Percentiles rank a stretch among this genome's conserved stretches.
Conservation (phyloP, 768 basidiomycete species). For the Hericium erinaceus region DNA sequence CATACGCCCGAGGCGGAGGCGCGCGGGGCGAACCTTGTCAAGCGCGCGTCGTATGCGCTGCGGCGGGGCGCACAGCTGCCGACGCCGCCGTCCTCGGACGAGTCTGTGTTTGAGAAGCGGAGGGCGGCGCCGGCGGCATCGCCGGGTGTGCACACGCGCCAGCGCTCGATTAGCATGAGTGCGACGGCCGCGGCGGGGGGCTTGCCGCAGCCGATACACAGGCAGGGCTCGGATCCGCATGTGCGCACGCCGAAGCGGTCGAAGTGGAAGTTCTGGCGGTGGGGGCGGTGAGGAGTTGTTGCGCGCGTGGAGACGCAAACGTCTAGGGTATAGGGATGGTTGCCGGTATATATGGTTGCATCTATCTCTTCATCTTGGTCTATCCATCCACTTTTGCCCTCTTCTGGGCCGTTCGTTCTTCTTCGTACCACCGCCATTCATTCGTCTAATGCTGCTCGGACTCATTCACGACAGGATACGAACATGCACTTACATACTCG, state of each 20-base stretch:
- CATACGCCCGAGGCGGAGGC: not conserved
- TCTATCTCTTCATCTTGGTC: too few species aligned
- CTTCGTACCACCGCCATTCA: too few species aligned
- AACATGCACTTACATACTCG: too few species aligned
- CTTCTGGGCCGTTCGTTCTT: too few species aligned
- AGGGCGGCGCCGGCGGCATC: not conserved
- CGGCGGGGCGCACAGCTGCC: slow-evolving; percentile 11
- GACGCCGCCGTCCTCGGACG: slow-evolving; percentile 25
- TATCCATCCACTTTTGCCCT: too few species aligned
- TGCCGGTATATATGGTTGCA: too few species aligned
- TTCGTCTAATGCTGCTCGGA: too few species aligned
- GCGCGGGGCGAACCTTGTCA: not conserved
- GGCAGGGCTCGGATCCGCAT: not conserved
- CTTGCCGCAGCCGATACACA: not conserved
- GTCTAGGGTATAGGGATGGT: too few species aligned
- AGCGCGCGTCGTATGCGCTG: not conserved
- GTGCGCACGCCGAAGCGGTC: not conserved
- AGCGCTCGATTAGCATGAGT: not conserved
- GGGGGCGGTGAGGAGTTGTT: not conserved
- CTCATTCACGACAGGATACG: too few species aligned
- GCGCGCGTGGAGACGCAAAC: too few species aligned
- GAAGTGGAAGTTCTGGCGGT: not conserved
- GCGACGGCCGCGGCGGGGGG: not conserved
- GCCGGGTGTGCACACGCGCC: not conserved
- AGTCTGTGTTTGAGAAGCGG: slow-evolving; percentile 3